Evolutionary conservation across 2,329 filamentous ascomycete genomes (phyloP), one percentile per base, ranked within the genome.

Genomic region (Ceratocystis ficicola): DNA sequence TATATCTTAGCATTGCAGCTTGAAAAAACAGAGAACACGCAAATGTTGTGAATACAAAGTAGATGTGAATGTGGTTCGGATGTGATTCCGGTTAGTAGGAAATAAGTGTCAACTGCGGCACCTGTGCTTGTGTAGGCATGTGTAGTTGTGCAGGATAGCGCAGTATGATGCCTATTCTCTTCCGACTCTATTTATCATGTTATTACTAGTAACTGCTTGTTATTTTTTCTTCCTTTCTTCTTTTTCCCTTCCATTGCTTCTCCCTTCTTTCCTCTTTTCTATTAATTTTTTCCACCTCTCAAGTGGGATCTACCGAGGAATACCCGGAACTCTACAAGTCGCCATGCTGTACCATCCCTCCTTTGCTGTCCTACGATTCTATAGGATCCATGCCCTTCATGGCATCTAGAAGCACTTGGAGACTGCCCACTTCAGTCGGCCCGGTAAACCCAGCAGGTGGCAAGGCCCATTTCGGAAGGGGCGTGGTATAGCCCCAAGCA

Each of bases 401-500:
- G 41, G 82, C 83, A 67, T 79, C 78, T 44, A 86, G 79, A 68
- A 86, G 72, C 68, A 81, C 82, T 62, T 85, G 81, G 76, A 86
- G 77, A 1, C 79, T 78, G 3, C 83, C 83, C 36, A 88, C 84
- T 69, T 86, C 82, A 2, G 80, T 87, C 22, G 89, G 89, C 0
- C 91, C 91, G 59, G 83, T 83, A 72, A 82, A 78, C 0, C 88
- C 89, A 15, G 80, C 76, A 0, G 92, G 91, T 5, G 93, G 91
- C 65, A 95, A 75, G 17, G 91, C 93, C 94, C 94, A 99, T 22
- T 78, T 78, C 1, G 94, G 94, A 73, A 96, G 79, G 28, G 85
- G 83, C 70, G 92, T 96, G 72, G 87, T 84, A 74, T 96, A 97
- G 64, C 85, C 85, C 94, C 94, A 99, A 64, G 80, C 80, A 3